Conservation (phyloP, 2,329 filamentous ascomycete species). For the Paradendryphiella salina region DNA sequence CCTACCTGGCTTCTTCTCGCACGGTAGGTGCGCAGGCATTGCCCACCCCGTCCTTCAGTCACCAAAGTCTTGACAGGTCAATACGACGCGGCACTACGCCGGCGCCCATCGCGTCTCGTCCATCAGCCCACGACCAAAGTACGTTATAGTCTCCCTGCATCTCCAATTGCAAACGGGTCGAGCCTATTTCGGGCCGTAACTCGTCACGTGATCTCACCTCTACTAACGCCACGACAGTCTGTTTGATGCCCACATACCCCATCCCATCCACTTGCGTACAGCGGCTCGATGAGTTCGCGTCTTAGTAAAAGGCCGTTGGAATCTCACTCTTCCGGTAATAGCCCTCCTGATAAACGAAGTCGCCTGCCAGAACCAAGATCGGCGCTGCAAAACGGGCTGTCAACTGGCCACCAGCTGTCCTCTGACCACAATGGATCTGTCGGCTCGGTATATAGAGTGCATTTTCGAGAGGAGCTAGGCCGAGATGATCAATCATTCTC, state of each 20-base stretch:
- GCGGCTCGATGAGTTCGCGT: conserved; percentile 14
- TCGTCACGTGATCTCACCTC: not conserved
- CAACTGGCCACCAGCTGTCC: conserved; percentile 2
- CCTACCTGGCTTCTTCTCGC: not conserved
- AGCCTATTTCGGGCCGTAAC: not conserved
- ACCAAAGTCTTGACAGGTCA: too few relatives aligned
- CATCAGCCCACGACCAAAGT: too few relatives aligned
- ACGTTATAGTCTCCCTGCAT: too few relatives aligned
- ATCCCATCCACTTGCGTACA: not conserved
- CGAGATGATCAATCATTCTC: not conserved
- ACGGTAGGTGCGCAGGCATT: too few relatives aligned
- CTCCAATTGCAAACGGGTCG: not conserved
- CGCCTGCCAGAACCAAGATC: conserved; percentile 3
- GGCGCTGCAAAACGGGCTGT: conserved; percentile 6
- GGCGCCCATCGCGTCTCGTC: too few relatives aligned
- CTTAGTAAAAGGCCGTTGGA: conserved; percentile 18
- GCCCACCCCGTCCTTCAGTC: too few relatives aligned
- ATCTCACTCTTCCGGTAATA: conserved; percentile 21
- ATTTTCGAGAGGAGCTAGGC: not conserved
- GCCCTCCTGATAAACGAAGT: conserved; percentile 26
- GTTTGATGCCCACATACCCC: not conserved
- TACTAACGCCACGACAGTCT: conserved; percentile 1
- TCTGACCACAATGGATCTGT: conserved; percentile 18
- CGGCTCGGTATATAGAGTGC: not conserved
- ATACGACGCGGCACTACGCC: too few relatives aligned